Base-by-base conservation (phyloP, 495 filamentous ascomycete genomes). In the Margaritispora aquatica region DNA sequence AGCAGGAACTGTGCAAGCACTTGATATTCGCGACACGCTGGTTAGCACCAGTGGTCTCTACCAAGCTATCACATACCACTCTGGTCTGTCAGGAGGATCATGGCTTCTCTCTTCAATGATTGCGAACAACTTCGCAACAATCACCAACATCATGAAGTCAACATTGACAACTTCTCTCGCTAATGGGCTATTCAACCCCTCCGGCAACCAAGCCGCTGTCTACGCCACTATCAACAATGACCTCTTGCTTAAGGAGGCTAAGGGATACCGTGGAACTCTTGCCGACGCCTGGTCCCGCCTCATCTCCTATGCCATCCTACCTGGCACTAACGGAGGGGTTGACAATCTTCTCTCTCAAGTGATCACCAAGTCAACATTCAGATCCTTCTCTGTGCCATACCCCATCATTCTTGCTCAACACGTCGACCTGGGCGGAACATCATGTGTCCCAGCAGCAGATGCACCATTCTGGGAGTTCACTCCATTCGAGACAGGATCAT, bases 391-490 rank as follows among this genome's bases (percentile, higher is more conserved):
- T 34, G 58, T 58, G 60, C 60, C 60, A 29, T 34, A 58, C 9
- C 60, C 60, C 17, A 63, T 63, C 38, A 44, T 44, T n/a, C 38
- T 44, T 2, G 38, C 38, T 44, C 38, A 44, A n/a, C 4, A 63
- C 10, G 68, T 73, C 44, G 62, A 68, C 23, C 59, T 69, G 9
- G 44, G 29, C 7, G 56, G 49, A 2, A 72, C 69, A 10, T 62
- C 69, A 22, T 73, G 71, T 53, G 24, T 62, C 8, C 73, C 72
- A 13, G 49, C 55, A 7, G 36, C 26, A 7, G 72, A 76, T 56
- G 67, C 72, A 88, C 64, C 92, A 96, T 74, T 44, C 15, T 44
- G 48, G 34, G 60, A 63, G 10, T 52, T 63, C 20, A 58, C 49
- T 13, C 60, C 60, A 13, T 58, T 55, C 29, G 60, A 63, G 46